Evolutionary conservation across 306 rosid genomes (phyloP), one percentile per base, ranked within the genome.

Genomic region (Sindora glabra): DNA sequence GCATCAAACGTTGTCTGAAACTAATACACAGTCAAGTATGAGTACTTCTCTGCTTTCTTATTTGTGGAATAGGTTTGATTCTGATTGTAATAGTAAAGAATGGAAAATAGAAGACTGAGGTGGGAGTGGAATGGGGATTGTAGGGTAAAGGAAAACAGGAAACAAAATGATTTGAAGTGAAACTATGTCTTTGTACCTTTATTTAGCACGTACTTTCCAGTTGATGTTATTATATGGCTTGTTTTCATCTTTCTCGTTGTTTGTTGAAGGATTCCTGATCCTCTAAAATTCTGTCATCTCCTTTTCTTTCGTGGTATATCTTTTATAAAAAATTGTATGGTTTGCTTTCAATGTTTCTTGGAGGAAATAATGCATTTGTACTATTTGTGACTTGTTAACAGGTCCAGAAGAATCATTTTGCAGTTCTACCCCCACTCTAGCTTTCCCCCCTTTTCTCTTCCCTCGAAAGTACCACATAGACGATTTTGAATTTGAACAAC

Each of bases 1-100:
- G 51, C 48, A 16, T 56, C 62, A 70, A 79, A 67, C 62, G 33
- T 37, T 51, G 56, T 47, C 52, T 46, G 39, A 51, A 57, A 67
- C 63, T 15, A 44, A 27, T 41, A n/a, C 3, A 11, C 12, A 4
- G 27, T 13, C 1, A 32, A 45, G 18, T 13, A 45, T n/a, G 27
- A 13, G n/a, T 8, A 38, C 55, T 45, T 64, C 58, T 12, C 25
- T 41, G 10, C 9, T 53, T 6, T 42, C 15, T 27, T 8, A 19
- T 32, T 0, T 11, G 17, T 32, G 49, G 47, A 64, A 29, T 61
- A 64, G 52, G 48, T 23, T 23, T 23, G 23, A 38, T 24, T 22
- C 13, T 21, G 53, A 22, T 21, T 47, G 54, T 48, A 11, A n/a
- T 48, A 33, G 69, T 11, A 23, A 42, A 8, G 15, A 41, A 19